Evolutionary conservation across 345 rosid genomes (phyloP).

Genomic region (Brassica juncea): DNA sequence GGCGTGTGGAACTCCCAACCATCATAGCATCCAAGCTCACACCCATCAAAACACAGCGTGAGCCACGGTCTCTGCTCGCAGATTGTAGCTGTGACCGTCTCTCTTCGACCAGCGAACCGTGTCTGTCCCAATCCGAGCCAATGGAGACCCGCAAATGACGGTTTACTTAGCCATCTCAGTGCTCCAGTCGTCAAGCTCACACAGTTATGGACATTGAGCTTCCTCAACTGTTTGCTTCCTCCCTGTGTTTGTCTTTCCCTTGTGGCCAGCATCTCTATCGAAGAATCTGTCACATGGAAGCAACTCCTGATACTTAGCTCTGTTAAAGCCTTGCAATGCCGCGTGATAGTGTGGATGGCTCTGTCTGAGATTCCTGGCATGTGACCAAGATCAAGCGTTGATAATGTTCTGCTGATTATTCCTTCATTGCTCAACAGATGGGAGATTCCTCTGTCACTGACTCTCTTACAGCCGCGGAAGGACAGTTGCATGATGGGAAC

Average conservation of each 20-base stretch:
- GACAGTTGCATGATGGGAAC: slow-evolving; percentile 51
- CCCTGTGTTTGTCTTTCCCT: slow-evolving; percentile 40
- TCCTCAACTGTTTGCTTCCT: slow-evolving; percentile 39
- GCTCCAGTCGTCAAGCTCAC: slow-evolving; percentile 47
- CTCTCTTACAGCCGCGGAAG: slow-evolving; percentile 68
- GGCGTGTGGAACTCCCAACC: slow-evolving; percentile 64
- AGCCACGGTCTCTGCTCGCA: slow-evolving; percentile 55
- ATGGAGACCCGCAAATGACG: slow-evolving; percentile 53
- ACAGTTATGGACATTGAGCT: slow-evolving; percentile 65
- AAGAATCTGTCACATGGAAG: slow-evolving; percentile 53
- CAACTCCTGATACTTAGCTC: slow-evolving; percentile 61
- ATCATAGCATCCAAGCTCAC: slow-evolving; percentile 71
- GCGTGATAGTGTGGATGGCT: slow-evolving; percentile 44
- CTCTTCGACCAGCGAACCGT: slow-evolving; percentile 37
- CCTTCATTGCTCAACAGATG: slow-evolving; percentile 52
- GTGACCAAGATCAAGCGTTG: slow-evolving; percentile 61
- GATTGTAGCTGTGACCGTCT: slow-evolving; percentile 31
- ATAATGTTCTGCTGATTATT: slow-evolving; percentile 47
- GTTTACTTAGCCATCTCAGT: slow-evolving; percentile 45
- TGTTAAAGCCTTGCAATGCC: slow-evolving; percentile 45
- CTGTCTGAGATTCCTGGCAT: slow-evolving; percentile 64
- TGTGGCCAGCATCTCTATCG: slow-evolving; percentile 51
- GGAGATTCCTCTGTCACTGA: slow-evolving; percentile 64
- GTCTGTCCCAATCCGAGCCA: slow-evolving; percentile 62
- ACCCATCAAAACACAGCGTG: slow-evolving; percentile 60